Percentiles rank a stretch among this genome's conserved stretches.
These are phyloP conservation scores for Ceratopteris richardii DNA, from an alignment of 75 land plant genomes.

Conservation along the genomic window DNA sequence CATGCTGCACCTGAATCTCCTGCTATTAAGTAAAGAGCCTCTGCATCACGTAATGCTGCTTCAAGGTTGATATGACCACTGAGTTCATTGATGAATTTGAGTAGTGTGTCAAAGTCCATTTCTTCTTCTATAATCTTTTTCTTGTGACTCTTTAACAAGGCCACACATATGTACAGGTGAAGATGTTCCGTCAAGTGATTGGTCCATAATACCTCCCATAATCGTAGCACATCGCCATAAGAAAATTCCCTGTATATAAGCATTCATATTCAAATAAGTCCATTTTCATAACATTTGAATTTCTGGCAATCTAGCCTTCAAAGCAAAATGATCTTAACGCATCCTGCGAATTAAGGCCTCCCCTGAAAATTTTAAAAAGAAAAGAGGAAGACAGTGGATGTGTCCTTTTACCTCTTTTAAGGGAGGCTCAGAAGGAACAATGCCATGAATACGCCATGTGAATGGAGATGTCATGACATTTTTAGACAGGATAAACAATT, in stretches of 20 bases:
- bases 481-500: too few species aligned
- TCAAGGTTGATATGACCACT: constrained; percentile 87
- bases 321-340: too few species aligned
- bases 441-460: too few species aligned
- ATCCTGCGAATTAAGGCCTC: too few species aligned
- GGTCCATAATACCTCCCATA: constrained; percentile 97
- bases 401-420: too few species aligned
- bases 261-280: too few species aligned
- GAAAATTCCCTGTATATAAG: constrained; percentile 69
- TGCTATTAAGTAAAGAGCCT: constrained; percentile 78
- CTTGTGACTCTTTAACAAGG: constrained; percentile 66
- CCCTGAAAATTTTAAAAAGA: too few species aligned
- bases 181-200: constrained; percentile 83
- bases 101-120: constrained; percentile 94
- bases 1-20: constrained; percentile 86
- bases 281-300: too few species aligned
- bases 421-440: too few species aligned
- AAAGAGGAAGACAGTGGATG: too few species aligned
- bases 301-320: too few species aligned
- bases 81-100: constrained; percentile 94
- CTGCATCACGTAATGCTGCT: constrained; percentile 63
- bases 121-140: constrained; percentile 87
- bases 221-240: constrained; percentile 51
- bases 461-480: too few species aligned
- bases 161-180: constrained; percentile 91